A percentile compares a stretch with the other conserved stretches of the same genome.
These are phyloP conservation scores for Kodamaea fungicola DNA, from an alignment of 1,139 yeast genomes.

Conservation along the genomic window DNA sequence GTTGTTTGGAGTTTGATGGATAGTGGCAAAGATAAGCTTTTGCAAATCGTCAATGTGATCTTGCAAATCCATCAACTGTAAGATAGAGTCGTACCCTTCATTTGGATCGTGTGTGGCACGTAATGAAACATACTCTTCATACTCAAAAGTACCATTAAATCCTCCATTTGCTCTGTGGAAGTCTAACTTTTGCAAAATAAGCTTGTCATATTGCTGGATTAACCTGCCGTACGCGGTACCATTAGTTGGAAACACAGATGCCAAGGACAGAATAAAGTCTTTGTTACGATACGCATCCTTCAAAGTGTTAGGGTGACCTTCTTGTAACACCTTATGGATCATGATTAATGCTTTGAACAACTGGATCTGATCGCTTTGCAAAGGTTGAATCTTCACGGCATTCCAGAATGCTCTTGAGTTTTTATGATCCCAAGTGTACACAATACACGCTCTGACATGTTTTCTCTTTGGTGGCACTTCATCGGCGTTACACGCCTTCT, in stretches of 20 bases:
- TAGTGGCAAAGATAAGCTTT: conserved; percentile 70
- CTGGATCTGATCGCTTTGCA: conserved; percentile 79
- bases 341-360: conserved; percentile 84
- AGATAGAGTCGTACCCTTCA: conserved; percentile 87
- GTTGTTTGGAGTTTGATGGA: conserved; percentile 60
- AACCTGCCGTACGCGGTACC: conserved; percentile 65
- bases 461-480: conserved; percentile 94
- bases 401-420: conserved; percentile 86
- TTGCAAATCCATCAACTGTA: conserved; percentile 83
- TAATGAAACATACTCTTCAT: conserved; percentile 88
- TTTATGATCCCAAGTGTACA: conserved; percentile 94
- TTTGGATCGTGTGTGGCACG: conserved; percentile 90
- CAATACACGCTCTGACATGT: conserved; percentile 92
- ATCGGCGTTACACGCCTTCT: conserved; percentile 82
- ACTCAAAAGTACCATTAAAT: conserved; percentile 93
- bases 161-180: conserved; percentile 86
- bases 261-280: conserved; percentile 41
- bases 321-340: conserved; percentile 91
- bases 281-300: conserved; percentile 77
- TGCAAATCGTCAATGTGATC: conserved; percentile 82
- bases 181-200: conserved; percentile 66
- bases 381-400: conserved; percentile 73
- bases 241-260: conserved; percentile 38
- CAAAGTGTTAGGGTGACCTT: conserved; percentile 86
- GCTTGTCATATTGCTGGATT: conserved; percentile 73